Evolutionary conservation across 768 basidiomycete species (phyloP), one percentile per base, ranked within the genome.

Genomic region (Lepiota brunneoincarnata): DNA sequence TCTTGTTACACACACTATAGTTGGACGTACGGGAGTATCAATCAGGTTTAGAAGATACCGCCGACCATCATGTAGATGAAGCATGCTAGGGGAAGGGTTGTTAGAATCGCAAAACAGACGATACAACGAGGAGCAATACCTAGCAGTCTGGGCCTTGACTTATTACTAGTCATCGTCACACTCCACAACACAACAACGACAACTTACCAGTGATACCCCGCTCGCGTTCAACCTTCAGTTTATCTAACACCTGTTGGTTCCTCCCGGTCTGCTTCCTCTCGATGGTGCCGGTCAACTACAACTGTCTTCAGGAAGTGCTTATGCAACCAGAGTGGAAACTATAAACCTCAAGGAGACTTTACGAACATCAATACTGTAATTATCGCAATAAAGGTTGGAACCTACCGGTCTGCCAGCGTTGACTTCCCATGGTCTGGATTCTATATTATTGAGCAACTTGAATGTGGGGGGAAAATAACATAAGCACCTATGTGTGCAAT

Each of bases 81-180:
- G 74, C 93, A 98, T 97, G 69, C 91, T 88, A 64, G 10, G 51
- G 51, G 41, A 26, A 34, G 42, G n/a, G 23, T 60, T 56, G 49
- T 57, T 39, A 21, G 28, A 63, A 26, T 50, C 38, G 15, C 36
- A 44, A 28, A 4, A 17, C 10, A 52, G 28, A 43, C 48, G 26
- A 38, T 26, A 46, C 37, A 34, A 20, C 12, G 36, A 14, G 23
- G 6, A 34, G 34, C 49, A 58, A 44, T 54, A 89, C 89, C 89
- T 93, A 20, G 90, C 93, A 3, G 93, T 95, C 72, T 98, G 95
- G 3, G 96, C 96, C 72, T 97, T 95, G 66, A 98, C 96, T 91
- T 59, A 3, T 36, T 21, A 40, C 40, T 38, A 17, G 39, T 36
- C 42, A 57, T 37, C 18, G 37, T 53, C 31, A 54, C 49, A 57